Conservation (phyloP, 2,329 filamentous ascomycete genomes). For the Phialophora chinensis region DNA sequence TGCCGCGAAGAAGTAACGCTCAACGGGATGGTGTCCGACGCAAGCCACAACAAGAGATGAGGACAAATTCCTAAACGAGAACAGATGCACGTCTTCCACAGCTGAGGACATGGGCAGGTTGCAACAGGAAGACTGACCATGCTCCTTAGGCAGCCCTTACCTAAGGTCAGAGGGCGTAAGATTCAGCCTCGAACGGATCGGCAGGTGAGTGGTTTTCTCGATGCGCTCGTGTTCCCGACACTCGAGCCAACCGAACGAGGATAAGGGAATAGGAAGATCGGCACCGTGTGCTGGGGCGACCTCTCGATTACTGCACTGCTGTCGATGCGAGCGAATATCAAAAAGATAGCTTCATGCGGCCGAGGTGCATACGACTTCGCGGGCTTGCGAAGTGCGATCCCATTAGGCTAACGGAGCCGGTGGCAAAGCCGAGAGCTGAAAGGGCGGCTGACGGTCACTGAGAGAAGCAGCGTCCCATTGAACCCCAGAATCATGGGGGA, state of each 20-base stretch:
- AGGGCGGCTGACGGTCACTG: background rate
- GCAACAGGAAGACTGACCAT: background rate
- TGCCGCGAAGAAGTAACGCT: background rate
- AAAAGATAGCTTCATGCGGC: background rate
- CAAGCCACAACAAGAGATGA: background rate
- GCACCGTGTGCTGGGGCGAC: background rate
- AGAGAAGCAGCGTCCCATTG: constrained; percentile 1
- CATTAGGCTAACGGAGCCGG: background rate
- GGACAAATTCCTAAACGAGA: background rate
- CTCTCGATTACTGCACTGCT: background rate
- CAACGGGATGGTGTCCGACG: background rate
- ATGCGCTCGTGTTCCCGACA: too few species aligned
- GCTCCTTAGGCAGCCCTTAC: constrained; percentile 6
- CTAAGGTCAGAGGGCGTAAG: constrained; percentile 3
- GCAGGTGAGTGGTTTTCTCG: background rate
- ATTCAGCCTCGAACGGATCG: background rate
- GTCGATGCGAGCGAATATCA: background rate
- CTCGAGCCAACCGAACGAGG: background rate
- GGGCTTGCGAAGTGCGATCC: background rate
- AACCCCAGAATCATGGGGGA: background rate
- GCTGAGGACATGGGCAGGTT: background rate
- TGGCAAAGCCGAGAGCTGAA: constrained; percentile 5
- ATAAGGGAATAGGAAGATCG: background rate
- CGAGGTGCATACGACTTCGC: background rate
- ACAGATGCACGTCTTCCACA: background rate